A percentile compares a stretch with the other conserved stretches of the same genome.
Conservation (phyloP, 441 rosid species). For the Eugenia klotzschiana region DNA sequence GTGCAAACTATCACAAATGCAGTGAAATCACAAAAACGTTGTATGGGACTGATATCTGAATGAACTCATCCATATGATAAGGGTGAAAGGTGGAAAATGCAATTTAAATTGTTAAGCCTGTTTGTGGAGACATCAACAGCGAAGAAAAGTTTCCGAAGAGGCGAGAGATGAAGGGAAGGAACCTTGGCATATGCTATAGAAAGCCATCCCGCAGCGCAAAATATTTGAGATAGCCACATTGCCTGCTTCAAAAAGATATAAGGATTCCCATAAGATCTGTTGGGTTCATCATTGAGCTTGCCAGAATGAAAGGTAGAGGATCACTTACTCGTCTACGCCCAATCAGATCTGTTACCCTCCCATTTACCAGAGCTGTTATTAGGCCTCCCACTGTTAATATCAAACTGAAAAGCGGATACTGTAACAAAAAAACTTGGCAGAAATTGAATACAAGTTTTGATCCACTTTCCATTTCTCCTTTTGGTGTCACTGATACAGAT, state of each 20-base stretch:
- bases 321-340: neutral
- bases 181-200: neutral
- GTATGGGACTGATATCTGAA: neutral
- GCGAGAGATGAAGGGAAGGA: neutral
- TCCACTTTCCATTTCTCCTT: neutral
- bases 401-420: neutral
- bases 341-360: neutral
- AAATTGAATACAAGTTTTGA: neutral
- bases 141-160: neutral
- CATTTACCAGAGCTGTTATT: neutral
- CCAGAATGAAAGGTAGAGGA: neutral
- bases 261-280: neutral
- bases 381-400: neutral
- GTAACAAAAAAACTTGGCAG: neutral
- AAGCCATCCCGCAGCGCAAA: neutral
- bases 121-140: neutral
- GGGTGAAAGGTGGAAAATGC: neutral
- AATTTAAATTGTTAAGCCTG: neutral
- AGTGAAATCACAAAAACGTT: neutral
- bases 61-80: neutral
- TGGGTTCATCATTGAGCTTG: neutral
- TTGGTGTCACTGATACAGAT: neutral
- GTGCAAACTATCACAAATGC: neutral
- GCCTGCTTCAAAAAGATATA: neutral
- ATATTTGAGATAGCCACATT: neutral